These are phyloP conservation scores for Globisporangium camurandrum DNA, from an alignment of 352 stramenopile species.

Conservation along the genomic window DNA sequence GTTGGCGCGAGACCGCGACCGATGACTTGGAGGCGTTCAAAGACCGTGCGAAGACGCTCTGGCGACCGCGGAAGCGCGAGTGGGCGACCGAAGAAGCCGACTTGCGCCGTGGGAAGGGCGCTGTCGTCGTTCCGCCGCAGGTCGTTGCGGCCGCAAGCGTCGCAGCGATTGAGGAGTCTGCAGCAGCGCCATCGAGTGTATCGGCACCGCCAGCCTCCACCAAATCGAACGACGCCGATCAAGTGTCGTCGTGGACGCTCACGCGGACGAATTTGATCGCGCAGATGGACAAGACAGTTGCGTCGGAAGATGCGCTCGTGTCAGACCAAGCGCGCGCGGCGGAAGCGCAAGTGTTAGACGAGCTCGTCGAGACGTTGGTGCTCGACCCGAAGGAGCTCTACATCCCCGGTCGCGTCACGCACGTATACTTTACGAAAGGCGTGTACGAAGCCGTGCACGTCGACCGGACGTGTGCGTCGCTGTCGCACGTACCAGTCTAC, in stretches of 20 bases:
- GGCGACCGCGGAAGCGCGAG: slow-evolving; percentile 72
- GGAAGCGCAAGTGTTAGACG: slow-evolving; percentile 50
- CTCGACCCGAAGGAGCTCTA: slow-evolving; percentile 73
- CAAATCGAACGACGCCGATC: too few relatives aligned
- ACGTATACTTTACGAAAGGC: slow-evolving; percentile 75
- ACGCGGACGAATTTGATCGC: slow-evolving; percentile 74
- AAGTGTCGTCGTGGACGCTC: slow-evolving; percentile 58
- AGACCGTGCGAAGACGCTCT: slow-evolving; percentile 73
- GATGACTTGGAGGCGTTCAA: slow-evolving; percentile 81
- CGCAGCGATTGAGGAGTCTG: background rate
- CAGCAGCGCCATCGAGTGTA: background rate
- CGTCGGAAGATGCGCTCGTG: slow-evolving; percentile 19
- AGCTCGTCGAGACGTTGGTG: slow-evolving; percentile 39
- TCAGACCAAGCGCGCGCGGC: slow-evolving; percentile 22
- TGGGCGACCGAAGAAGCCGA: slow-evolving; percentile 69
- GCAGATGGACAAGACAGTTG: slow-evolving; percentile 49
- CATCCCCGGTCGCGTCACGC: slow-evolving; percentile 65
- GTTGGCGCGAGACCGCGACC: slow-evolving; percentile 68
- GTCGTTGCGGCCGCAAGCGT: background rate
- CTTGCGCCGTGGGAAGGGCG: slow-evolving; percentile 36
- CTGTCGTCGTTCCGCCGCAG: too few relatives aligned
- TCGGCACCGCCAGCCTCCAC: background rate
- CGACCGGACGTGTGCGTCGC: slow-evolving; percentile 57
- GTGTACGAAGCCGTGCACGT: slow-evolving; percentile 81
- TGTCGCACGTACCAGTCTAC: slow-evolving; percentile 72